phyloP scores from a whole-genome alignment of 2,329 filamentous ascomycete species.

The Neurospora crassa region DNA sequence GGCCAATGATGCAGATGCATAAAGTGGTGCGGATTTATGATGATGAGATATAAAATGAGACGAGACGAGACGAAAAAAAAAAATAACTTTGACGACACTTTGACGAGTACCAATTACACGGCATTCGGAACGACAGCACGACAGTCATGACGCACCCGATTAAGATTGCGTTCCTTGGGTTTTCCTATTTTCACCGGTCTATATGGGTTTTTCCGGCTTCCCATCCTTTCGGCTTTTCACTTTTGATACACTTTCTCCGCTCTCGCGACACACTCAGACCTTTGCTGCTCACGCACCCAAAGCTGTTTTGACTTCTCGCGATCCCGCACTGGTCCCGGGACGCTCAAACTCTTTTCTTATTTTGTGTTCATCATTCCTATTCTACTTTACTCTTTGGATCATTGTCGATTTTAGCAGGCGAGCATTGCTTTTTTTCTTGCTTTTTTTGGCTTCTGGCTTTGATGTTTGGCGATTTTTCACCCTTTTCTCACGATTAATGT shows the following conservation, averaged over 20 bases:
- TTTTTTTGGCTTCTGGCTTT: slow-evolving; percentile 19
- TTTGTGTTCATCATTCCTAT: slow-evolving; percentile 24
- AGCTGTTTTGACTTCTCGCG: slow-evolving; percentile 19
- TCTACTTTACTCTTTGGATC: slow-evolving; percentile 21
- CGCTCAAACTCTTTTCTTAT: slow-evolving; percentile 24
- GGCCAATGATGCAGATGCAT: slow-evolving; percentile 34
- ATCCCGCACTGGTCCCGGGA: slow-evolving; percentile 14
- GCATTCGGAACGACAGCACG: slow-evolving; percentile 6
- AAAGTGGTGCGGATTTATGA: slow-evolving; percentile 27
- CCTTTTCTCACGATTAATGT: slow-evolving; percentile 1
- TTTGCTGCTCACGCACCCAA: slow-evolving; percentile 40
- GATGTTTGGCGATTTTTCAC: slow-evolving; percentile 14
- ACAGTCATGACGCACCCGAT: slow-evolving; percentile 2
- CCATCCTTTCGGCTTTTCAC: slow-evolving; percentile 8
- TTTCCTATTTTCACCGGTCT: slow-evolving; percentile 3
- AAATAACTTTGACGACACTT: slow-evolving; percentile 12
- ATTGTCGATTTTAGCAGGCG: slow-evolving; percentile 22
- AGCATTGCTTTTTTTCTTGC: slow-evolving; percentile 26
- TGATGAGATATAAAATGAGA: slow-evolving; percentile 3
- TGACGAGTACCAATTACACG: slow-evolving; percentile 7
- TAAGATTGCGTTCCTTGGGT: background rate
- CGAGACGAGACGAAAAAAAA: background rate
- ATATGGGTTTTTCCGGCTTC: slow-evolving; percentile 4
- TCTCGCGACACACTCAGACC: slow-evolving; percentile 21
- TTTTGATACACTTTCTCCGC: slow-evolving; percentile 23